A percentile compares a stretch with the other conserved stretches of the same genome.
Evolutionary conservation across 2,329 filamentous ascomycete species (phyloP).

Genomic region (Claviceps digitariae): DNA sequence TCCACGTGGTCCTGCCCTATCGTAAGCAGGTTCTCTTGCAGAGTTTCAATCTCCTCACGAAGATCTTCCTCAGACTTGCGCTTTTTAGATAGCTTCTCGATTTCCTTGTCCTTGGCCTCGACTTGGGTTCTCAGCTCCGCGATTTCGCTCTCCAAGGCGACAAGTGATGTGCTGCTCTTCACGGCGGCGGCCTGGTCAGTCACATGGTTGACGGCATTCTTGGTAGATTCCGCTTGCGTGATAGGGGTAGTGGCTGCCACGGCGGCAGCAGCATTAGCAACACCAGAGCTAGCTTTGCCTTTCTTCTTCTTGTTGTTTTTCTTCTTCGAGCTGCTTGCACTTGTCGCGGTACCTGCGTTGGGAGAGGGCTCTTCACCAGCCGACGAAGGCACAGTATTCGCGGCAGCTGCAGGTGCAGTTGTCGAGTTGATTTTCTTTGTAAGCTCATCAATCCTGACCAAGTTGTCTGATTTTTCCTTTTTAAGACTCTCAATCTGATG

Average conservation of each 20-base stretch:
- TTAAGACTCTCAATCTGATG: constrained; percentile 23
- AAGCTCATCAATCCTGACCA: constrained; percentile 25
- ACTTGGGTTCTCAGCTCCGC: constrained; percentile 38
- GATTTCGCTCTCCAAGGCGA: constrained; percentile 35
- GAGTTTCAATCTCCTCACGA: constrained; percentile 70
- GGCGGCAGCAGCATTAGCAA: not conserved
- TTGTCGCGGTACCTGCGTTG: constrained; percentile 10
- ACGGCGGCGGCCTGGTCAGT: not conserved
- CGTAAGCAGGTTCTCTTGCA: constrained; percentile 65
- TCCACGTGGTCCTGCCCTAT: constrained; percentile 77
- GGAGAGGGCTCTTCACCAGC: constrained; percentile 11
- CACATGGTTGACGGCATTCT: not conserved
- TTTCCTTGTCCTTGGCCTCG: constrained; percentile 54
- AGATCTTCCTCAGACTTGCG: constrained; percentile 66
- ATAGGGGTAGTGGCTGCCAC: constrained; percentile 18
- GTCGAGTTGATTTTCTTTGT: constrained; percentile 28
- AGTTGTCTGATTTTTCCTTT: constrained; percentile 18
- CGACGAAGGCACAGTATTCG: constrained; percentile 11
- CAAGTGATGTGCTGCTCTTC: constrained; percentile 16
- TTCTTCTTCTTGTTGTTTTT: constrained; percentile 92
- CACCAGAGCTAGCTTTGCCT: constrained; percentile 50
- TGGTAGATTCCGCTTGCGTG: constrained; percentile 19
- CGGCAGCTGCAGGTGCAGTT: constrained; percentile 9
- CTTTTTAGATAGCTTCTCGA: constrained; percentile 56
- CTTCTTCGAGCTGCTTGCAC: constrained; percentile 23